Evolutionary conservation across 2,329 filamentous ascomycete genomes (phyloP), one percentile per base, ranked within the genome.

Genomic region (Colletotrichum tropicicola): DNA sequence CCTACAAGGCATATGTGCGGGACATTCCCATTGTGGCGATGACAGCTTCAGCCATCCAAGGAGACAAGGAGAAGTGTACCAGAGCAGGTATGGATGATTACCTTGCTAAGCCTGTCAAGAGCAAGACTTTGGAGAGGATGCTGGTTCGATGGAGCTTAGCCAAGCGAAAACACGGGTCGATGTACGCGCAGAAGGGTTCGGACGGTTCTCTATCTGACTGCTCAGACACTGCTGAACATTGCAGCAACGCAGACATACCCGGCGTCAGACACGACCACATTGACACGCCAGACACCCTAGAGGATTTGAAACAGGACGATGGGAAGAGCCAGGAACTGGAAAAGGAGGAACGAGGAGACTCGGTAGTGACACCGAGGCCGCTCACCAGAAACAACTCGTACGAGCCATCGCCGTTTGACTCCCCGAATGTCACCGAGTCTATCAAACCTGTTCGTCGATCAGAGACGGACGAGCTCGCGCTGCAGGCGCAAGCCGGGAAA

Each of bases 1-100:
- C 90, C 0, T 93, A 91, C 76, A 88, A 85, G 41, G 71, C 79
- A 2, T 84, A 86, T 55, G 81, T 88, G 4, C 81, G 84, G 58
- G 82, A 89, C 44, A 89, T 92, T 5, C 91, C 91, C 0, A 92
- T 94, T 53, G 89, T 94, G 37, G 91, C 91, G n/a, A 92, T 94
- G 90, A 94, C 91, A 0, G 92, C 91, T 5, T 92, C 89, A 4
- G 91, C 91, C 0, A 93, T 93, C 41, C 90, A 92, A 72, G 91
- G 91, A 5, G 91, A 94, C 71, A 83, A 85, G 51, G 91, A 93
- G 73, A 93, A 92, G 73, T 93, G 91, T 72, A 85, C 87, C 65
- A 85, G 84, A 66, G 89, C 90, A 8, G 91, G 91, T 30, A 93
- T 93, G 91, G 91, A 93, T 69, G 90, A 92, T 71, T 91, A 92